These are phyloP conservation scores for Tephrocybe sp. DNA, from an alignment of 768 basidiomycete species.

Conservation along the genomic window DNA sequence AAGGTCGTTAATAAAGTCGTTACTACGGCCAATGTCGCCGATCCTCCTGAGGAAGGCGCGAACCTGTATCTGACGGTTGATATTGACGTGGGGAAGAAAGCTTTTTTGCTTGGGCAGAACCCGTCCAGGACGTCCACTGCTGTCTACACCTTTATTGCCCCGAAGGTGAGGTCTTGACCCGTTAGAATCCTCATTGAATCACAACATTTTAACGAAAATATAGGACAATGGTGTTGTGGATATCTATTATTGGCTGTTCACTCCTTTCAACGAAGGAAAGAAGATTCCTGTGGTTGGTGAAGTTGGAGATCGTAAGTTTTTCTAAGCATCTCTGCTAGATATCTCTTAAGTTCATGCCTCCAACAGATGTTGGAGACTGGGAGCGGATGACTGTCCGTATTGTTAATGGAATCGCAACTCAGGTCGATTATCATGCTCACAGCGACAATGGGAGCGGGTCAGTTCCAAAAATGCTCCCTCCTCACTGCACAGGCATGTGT, in stretches of 20 bases:
- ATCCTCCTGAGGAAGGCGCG: conserved; percentile 10
- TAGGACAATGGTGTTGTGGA: conserved; percentile 17
- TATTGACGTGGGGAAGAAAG: conserved; percentile 12
- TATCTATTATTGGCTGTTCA: conserved; percentile 17
- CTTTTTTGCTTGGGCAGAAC: conserved; percentile 17
- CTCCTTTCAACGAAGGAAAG: conserved; percentile 18
- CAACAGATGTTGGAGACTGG: conserved; percentile 19
- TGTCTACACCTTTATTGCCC: conserved; percentile 16
- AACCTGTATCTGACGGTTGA: conserved; percentile 12
- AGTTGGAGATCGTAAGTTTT: conserved; percentile 15
- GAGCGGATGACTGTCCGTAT: conserved; percentile 19
- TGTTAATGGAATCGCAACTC: conserved; percentile 16
- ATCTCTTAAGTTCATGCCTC: neutral
- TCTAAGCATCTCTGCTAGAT: neutral
- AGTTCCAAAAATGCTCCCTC: neutral
- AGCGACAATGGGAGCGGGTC: conserved; percentile 15
- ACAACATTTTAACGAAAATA: too few relatives aligned
- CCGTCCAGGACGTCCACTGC: conserved; percentile 12
- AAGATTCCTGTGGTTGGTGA: conserved; percentile 12
- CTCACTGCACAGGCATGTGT: neutral
- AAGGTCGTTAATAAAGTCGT: conserved; percentile 10
- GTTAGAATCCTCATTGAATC: too few relatives aligned
- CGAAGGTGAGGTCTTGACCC: conserved; percentile 10
- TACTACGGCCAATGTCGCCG: conserved; percentile 8
- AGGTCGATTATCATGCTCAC: conserved; percentile 19